phyloP scores from a whole-genome alignment of 1,139 yeast genomes.

The Debaryomyces fabryi region DNA sequence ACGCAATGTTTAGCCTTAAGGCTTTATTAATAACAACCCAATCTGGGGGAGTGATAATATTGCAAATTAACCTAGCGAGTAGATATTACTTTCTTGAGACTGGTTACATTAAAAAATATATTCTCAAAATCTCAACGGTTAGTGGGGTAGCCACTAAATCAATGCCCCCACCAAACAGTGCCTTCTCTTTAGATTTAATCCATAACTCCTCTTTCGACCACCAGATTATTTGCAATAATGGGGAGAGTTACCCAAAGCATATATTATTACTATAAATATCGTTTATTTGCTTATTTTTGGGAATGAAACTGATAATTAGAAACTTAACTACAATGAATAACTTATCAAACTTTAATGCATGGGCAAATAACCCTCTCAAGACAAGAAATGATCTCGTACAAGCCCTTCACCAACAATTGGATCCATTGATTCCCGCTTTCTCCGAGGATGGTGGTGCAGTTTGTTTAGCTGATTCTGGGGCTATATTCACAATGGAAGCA shows the following conservation, averaged over 20 bases:
- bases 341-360: slow-evolving; percentile 1
- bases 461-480: slow-evolving; percentile 16
- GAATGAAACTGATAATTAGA: neutral
- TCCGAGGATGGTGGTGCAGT: slow-evolving; percentile 13
- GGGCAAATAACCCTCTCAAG: slow-evolving; percentile 1
- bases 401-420: slow-evolving; percentile 12
- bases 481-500: slow-evolving; percentile 21
- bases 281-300: neutral
- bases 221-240: neutral
- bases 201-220: neutral
- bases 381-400: slow-evolving; percentile 10
- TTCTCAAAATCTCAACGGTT: neutral
- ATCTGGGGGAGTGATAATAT: too few species aligned
- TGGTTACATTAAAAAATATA: neutral
- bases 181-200: neutral
- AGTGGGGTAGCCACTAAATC: neutral
- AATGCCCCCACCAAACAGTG: neutral
- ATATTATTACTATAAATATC: too few species aligned
- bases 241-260: neutral
- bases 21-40: too few species aligned
- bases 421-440: slow-evolving; percentile 13
- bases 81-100: too few species aligned
- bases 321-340: neutral
- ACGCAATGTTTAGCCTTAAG: too few species aligned
- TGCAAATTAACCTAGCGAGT: neutral